Conservation (phyloP, 768 basidiomycete species). For the Phylloporus sp. region DNA sequence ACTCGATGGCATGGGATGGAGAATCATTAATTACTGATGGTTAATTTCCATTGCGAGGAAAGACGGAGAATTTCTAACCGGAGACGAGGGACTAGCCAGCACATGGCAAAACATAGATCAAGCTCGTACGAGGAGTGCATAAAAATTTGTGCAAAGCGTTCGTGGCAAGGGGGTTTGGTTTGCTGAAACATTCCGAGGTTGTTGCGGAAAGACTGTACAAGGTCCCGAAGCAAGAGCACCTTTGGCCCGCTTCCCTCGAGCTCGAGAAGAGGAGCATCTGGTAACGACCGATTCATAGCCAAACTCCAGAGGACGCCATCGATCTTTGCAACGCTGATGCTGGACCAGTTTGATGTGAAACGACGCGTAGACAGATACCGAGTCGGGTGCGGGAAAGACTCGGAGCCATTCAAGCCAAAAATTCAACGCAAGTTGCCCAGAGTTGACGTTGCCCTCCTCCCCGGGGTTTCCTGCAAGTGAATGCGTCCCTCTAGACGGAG, state of each 20-base stretch:
- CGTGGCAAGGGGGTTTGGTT: constrained; percentile 19
- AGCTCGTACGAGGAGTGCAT: constrained; percentile 22
- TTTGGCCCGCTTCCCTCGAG: constrained; percentile 25
- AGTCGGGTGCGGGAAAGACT: too few relatives aligned
- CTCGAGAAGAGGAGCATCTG: constrained; percentile 20
- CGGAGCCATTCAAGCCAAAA: too few relatives aligned
- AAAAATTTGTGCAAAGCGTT: constrained; percentile 24
- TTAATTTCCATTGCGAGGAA: constrained; percentile 18
- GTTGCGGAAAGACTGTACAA: constrained; percentile 13
- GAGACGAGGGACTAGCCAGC: constrained; percentile 20
- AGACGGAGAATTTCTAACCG: constrained; percentile 17
- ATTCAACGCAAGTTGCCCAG: too few relatives aligned
- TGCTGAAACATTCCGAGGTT: constrained; percentile 17
- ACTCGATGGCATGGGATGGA: constrained; percentile 19
- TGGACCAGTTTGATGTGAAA: constrained; percentile 20
- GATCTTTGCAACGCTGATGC: constrained; percentile 7
- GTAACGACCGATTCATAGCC: constrained; percentile 15
- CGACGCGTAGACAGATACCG: constrained; percentile 25
- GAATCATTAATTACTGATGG: constrained; percentile 20
- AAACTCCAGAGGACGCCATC: constrained; percentile 21
- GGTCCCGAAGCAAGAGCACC: constrained; percentile 13
- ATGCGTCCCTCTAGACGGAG: too few relatives aligned
- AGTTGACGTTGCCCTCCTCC: too few relatives aligned
- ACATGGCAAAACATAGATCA: constrained; percentile 21
- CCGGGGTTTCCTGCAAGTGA: too few relatives aligned